Evolutionary conservation across 1,284 basidiomycete genomes (phyloP).

Genomic region (Puccinia hordei): DNA sequence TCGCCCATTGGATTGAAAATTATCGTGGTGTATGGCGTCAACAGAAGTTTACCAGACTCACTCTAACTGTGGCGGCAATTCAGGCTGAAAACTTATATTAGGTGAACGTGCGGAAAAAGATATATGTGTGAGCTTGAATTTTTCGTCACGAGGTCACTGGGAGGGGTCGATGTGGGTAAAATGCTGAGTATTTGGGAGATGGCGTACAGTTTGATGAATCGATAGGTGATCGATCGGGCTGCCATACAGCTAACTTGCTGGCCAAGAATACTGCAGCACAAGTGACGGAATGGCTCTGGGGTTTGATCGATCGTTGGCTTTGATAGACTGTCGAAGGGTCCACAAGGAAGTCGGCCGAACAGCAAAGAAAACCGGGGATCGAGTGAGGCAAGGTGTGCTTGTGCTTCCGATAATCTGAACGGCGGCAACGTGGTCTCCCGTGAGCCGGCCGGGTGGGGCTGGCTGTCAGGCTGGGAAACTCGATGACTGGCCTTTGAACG

Average conservation of each 20-base stretch:
- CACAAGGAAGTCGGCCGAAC: constrained; percentile 69
- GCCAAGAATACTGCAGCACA: constrained; percentile 69
- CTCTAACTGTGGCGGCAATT: constrained; percentile 51
- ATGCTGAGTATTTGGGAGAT: not conserved
- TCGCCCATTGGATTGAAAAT: not conserved
- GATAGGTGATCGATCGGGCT: constrained; percentile 79
- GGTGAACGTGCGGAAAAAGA: not conserved
- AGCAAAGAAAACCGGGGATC: constrained; percentile 74
- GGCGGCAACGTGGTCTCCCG: constrained; percentile 53
- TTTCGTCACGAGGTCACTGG: not conserved
- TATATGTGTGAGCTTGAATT: not conserved
- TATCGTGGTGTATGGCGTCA: too few relatives aligned
- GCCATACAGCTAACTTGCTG: constrained; percentile 86
- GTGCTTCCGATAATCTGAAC: constrained; percentile 75
- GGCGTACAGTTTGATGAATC: constrained; percentile 68
- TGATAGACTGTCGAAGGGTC: constrained; percentile 68
- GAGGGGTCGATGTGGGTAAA: not conserved
- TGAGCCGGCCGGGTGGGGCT: not conserved
- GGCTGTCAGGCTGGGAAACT: not conserved
- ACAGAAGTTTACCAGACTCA: not conserved
- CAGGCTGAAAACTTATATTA: constrained; percentile 54
- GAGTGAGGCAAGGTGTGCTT: constrained; percentile 68
- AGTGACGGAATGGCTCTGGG: constrained; percentile 58
- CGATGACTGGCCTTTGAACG: not conserved
- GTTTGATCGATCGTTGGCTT: constrained; percentile 63